These are phyloP conservation scores for Mycena galopus DNA, from an alignment of 768 basidiomycete genomes.

Conservation along the genomic window DNA sequence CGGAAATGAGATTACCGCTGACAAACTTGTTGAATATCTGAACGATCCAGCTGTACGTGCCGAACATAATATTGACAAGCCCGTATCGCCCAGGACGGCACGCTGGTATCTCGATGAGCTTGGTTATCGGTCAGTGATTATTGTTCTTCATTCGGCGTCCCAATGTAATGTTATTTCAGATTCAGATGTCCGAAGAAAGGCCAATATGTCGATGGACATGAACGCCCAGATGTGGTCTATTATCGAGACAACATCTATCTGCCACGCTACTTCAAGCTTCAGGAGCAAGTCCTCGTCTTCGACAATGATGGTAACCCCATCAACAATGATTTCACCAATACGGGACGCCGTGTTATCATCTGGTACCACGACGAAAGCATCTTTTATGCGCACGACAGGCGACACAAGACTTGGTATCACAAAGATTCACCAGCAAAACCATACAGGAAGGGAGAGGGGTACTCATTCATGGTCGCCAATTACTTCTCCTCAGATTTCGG, in stretches of 20 bases:
- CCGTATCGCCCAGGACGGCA: constrained; percentile 1
- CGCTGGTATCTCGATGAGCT: constrained; percentile 23
- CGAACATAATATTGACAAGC: constrained; percentile 20
- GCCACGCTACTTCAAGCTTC: constrained; percentile 14
- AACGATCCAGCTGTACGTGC: not conserved
- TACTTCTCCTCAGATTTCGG: constrained; percentile 44
- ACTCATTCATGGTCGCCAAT: constrained; percentile 44
- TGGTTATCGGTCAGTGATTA: constrained; percentile 7
- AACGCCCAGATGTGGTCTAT: constrained; percentile 8
- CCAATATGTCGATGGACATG: constrained; percentile 40
- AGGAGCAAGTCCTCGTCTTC: not conserved
- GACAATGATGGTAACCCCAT: constrained; percentile 25
- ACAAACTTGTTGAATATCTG: constrained; percentile 11
- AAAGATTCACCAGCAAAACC: constrained; percentile 33
- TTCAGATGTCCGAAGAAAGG: constrained; percentile 32
- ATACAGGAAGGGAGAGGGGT: constrained; percentile 41
- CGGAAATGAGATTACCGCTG: constrained; percentile 29
- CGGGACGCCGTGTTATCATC: constrained; percentile 24
- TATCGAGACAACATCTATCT: constrained; percentile 40
- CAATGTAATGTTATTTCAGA: not conserved
- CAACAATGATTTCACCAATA: constrained; percentile 11
- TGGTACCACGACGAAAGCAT: constrained; percentile 32
- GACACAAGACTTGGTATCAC: too few species aligned
- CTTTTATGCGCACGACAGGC: too few species aligned
- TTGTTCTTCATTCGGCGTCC: too few species aligned